Percentiles rank a stretch among this genome's conserved stretches.
Conservation (phyloP, 1,284 basidiomycete species). For the Lignosus rhinocerotis region DNA sequence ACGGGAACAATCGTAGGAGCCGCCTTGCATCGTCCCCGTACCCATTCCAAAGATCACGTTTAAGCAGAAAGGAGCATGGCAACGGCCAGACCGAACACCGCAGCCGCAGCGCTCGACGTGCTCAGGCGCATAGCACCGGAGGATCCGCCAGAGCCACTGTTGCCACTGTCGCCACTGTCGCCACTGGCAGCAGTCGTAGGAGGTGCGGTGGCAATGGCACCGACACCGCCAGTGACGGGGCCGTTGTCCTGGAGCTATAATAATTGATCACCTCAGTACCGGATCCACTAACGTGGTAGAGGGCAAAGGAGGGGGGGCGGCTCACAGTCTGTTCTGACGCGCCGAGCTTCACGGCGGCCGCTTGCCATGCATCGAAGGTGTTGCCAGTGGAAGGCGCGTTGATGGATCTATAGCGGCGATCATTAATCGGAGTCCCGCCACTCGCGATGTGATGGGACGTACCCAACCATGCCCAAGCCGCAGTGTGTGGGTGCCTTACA, state of each 20-base stretch:
- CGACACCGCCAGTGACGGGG: constrained; percentile 42
- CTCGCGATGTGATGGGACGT: constrained; percentile 5
- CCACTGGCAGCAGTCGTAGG: constrained; percentile 24
- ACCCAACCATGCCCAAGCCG: constrained; percentile 59
- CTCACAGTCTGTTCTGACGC: constrained; percentile 39
- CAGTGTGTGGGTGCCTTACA: constrained; percentile 60
- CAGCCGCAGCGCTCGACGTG: constrained; percentile 10
- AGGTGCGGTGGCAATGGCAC: constrained; percentile 40
- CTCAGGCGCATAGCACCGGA: constrained; percentile 7
- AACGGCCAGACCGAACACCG: constrained; percentile 8
- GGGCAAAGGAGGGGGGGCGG: constrained; percentile 2
- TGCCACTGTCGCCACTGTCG: constrained; percentile 16
- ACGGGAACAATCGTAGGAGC: background rate
- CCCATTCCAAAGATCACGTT: background rate
- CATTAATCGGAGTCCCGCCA: background rate
- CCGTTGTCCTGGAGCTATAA: constrained; percentile 41
- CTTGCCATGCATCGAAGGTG: constrained; percentile 51
- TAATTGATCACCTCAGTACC: background rate
- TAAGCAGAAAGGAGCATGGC: constrained; percentile 14
- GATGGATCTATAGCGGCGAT: constrained; percentile 41
- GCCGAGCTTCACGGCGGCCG: constrained; percentile 47
- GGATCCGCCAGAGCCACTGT: constrained; percentile 7
- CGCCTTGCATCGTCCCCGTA: background rate
- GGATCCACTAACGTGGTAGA: background rate
- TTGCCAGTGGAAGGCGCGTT: constrained; percentile 59